Percentiles rank a stretch among this genome's conserved stretches.
phyloP scores from a whole-genome alignment of 2,329 filamentous ascomycete species.

The Cladosporium velox region DNA sequence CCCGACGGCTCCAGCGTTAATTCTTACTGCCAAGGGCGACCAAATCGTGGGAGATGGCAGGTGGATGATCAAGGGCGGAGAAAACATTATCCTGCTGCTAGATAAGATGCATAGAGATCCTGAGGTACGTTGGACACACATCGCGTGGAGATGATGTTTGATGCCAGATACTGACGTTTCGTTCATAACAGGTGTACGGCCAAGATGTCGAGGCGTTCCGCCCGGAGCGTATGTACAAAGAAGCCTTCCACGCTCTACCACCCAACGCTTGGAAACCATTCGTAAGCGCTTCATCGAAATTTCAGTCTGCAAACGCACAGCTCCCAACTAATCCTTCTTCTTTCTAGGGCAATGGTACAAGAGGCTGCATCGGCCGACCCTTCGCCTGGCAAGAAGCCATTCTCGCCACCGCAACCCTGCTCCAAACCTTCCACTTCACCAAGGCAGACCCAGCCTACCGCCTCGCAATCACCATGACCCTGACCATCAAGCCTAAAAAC shows the following conservation, averaged over 20 bases:
- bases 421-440: constrained; percentile 48
- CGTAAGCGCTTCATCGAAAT: not conserved
- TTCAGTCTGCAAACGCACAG: not conserved
- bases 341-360: constrained; percentile 49
- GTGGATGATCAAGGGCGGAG: constrained; percentile 39
- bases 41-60: constrained; percentile 48
- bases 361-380: constrained; percentile 55
- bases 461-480: constrained; percentile 45
- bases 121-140: constrained; percentile 2
- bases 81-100: constrained; percentile 37
- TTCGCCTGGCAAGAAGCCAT: constrained; percentile 58
- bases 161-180: not conserved
- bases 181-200: constrained; percentile 25
- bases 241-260: constrained; percentile 43
- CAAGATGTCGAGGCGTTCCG: constrained; percentile 37
- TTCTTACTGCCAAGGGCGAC: constrained; percentile 37
- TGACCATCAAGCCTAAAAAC: constrained; percentile 48
- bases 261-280: constrained; percentile 46
- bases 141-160: not conserved
- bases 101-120: constrained; percentile 45
- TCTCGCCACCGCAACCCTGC: constrained; percentile 45
- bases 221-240: constrained; percentile 50
- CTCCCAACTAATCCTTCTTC: not conserved
- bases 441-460: constrained; percentile 46
- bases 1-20: constrained; percentile 57